Base-by-base conservation (phyloP, 164 flowering plant species). In the Tetrastigma voinierianum region DNA sequence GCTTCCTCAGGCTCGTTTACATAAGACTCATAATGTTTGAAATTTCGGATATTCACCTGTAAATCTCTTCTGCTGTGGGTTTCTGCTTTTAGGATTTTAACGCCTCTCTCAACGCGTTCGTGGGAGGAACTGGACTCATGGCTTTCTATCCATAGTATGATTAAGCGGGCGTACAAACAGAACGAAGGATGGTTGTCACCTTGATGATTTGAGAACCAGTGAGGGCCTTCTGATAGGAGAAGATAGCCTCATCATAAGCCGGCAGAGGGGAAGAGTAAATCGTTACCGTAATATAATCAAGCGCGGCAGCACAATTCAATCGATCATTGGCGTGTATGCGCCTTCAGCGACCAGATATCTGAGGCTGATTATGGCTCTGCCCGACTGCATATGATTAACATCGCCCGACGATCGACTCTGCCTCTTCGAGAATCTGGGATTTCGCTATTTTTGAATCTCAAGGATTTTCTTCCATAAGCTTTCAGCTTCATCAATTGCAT, bases 11-110 rank as follows among this genome's bases (percentile, higher is more conserved):
- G 98, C 74, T 95, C 99, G 76, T 90, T 85, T 49, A 92, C 85
- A n/a, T n/a, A n/a, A 66, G 96, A 84, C 72, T 95, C 99, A 62
- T 84, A 58, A 92, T 85, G 44, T 93, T 95, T 2, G 98, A n/a
- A n/a, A n/a, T n/a, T 85, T 57, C 99, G 1, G 86, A 84, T 73
- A 95, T 62, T 16, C 98, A 63, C 83, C 71, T 19, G 97, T 96
- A n/a, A 57, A 95, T 86, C 74, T 92, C 98, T 75, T 95, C 98
- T 17, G 82, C 70, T n/a, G 91, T 79, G n/a, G 46, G 96, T 90
- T 53, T 96, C 98, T 64, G 98, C 93, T n/a, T n/a, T n/a, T n/a
- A 52, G 98, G 98, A 69, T 90, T 95, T n/a, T n/a, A n/a, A n/a
- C 3, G 84, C 78, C 58, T 88, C 92, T 79, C 98, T 81, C 53